Evolutionary conservation across 208 protist species (phyloP).

Genomic region (Crithidia expoeki): DNA sequence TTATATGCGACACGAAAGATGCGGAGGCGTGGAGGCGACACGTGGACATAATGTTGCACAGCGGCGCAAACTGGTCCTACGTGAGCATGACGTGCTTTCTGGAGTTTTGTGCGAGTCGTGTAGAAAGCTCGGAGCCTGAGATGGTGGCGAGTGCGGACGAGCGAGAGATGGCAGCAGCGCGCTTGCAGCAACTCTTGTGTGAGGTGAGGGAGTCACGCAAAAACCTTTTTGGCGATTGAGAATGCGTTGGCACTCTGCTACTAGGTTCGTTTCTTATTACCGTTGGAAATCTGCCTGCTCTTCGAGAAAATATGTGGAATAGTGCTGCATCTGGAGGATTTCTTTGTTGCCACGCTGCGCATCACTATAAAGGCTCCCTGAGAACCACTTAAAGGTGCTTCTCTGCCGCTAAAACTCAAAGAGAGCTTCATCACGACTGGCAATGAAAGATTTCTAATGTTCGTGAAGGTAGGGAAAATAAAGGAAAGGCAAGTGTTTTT

Average conservation of each 20-base stretch:
- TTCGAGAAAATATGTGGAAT: too few species aligned
- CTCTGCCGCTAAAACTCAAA: too few species aligned
- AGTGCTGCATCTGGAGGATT: too few species aligned
- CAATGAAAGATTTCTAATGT: too few species aligned
- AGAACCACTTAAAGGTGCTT: too few species aligned
- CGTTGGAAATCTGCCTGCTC: too few species aligned
- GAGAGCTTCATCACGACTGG: too few species aligned
- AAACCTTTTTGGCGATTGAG: not conserved
- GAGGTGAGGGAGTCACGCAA: not conserved
- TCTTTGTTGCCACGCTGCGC: too few species aligned
- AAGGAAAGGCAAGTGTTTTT: too few species aligned
- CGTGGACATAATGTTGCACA: slow-evolving; percentile 60
- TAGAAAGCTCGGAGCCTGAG: not conserved
- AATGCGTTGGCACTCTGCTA: not conserved
- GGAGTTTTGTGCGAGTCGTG: slow-evolving; percentile 20
- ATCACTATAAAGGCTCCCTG: too few species aligned
- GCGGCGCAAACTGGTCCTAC: slow-evolving; percentile 74
- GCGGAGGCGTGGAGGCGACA: slow-evolving; percentile 39
- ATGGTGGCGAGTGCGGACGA: slow-evolving; percentile 7
- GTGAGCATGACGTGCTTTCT: slow-evolving; percentile 54
- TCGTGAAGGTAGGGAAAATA: too few species aligned
- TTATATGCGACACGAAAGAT: slow-evolving; percentile 50
- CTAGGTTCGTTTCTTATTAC: not conserved
- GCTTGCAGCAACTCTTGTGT: not conserved
- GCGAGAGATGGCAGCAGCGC: not conserved